These are phyloP conservation scores for Macrolepiota albuminosa DNA, from an alignment of 768 basidiomycete species.

Conservation along the genomic window DNA sequence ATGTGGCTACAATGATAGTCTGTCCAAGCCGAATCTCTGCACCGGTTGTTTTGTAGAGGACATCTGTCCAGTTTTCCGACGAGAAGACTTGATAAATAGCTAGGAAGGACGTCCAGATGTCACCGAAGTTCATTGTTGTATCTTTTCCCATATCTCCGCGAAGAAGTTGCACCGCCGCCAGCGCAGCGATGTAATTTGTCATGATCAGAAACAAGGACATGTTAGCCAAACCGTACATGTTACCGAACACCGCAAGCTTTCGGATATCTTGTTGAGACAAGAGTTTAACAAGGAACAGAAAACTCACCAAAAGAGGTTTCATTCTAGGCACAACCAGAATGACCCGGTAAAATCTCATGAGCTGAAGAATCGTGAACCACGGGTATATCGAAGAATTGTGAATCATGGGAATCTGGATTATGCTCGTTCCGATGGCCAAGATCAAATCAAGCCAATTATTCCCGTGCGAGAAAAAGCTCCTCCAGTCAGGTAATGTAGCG, in stretches of 20 bases:
- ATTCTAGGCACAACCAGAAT: slow-evolving; percentile 88
- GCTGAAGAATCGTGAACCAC: slow-evolving; percentile 89
- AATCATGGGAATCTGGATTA: slow-evolving; percentile 85
- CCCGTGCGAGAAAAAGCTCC: slow-evolving; percentile 61
- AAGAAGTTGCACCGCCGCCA: slow-evolving; percentile 79
- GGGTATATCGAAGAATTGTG: slow-evolving; percentile 60
- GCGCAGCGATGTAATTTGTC: slow-evolving; percentile 80
- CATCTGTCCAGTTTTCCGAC: slow-evolving; percentile 90
- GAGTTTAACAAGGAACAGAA: neutral
- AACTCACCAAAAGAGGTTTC: slow-evolving; percentile 72
- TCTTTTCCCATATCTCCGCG: slow-evolving; percentile 68
- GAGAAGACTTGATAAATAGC: slow-evolving; percentile 88
- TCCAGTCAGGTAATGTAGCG: slow-evolving; percentile 77
- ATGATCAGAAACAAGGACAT: slow-evolving; percentile 89
- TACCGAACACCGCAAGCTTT: slow-evolving; percentile 86
- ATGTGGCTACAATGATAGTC: slow-evolving; percentile 62
- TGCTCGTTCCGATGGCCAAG: slow-evolving; percentile 66
- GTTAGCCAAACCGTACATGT: slow-evolving; percentile 85
- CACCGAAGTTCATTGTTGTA: slow-evolving; percentile 66
- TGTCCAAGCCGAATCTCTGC: slow-evolving; percentile 68
- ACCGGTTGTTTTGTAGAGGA: slow-evolving; percentile 56
- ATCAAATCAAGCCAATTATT: slow-evolving; percentile 73
- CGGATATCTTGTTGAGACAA: neutral
- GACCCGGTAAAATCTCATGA: slow-evolving; percentile 86
- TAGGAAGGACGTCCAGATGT: slow-evolving; percentile 81